phyloP scores from a whole-genome alignment of 306 rosid species.

The Castanopsis chinensis region DNA sequence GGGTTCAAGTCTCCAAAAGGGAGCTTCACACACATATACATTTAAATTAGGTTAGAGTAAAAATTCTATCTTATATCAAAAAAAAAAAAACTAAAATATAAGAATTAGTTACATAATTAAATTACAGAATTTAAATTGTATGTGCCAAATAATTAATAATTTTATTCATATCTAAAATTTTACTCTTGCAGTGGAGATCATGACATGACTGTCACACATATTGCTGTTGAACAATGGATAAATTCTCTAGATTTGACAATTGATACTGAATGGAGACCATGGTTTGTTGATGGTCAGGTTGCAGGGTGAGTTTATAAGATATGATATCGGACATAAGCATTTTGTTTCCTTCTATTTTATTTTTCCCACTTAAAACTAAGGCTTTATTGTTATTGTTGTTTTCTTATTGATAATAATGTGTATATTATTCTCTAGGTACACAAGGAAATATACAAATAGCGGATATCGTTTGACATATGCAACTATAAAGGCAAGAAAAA shows the following conservation, averaged over 20 bases:
- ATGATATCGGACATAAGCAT: no score
- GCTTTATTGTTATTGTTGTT: no score
- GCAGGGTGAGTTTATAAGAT: slow-evolving; percentile 20
- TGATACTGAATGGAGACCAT: slow-evolving; percentile 3
- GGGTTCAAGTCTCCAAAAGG: no score
- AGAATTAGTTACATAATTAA: no score
- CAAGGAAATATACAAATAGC: slow-evolving; percentile 3
- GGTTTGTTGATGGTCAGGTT: slow-evolving; percentile 10
- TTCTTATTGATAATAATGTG: not conserved
- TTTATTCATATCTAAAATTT: no score
- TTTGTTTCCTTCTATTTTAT: not conserved
- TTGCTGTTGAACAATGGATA: slow-evolving; percentile 4
- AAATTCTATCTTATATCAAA: no score
- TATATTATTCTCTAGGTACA: slow-evolving; percentile 3
- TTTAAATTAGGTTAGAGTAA: no score
- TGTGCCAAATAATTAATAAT: no score
- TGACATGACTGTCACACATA: slow-evolving; percentile 12
- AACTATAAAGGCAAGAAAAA: slow-evolving; percentile 17
- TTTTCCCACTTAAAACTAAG: not conserved
- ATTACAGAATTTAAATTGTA: no score
- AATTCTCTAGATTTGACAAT: not conserved
- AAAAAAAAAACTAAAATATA: no score
- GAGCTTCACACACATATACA: no score
- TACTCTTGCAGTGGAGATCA: slow-evolving; percentile 15
- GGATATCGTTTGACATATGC: slow-evolving; percentile 25